Base-by-base conservation (phyloP, 2,329 filamentous ascomycete species). In the Thielaviopsis punctulata region DNA sequence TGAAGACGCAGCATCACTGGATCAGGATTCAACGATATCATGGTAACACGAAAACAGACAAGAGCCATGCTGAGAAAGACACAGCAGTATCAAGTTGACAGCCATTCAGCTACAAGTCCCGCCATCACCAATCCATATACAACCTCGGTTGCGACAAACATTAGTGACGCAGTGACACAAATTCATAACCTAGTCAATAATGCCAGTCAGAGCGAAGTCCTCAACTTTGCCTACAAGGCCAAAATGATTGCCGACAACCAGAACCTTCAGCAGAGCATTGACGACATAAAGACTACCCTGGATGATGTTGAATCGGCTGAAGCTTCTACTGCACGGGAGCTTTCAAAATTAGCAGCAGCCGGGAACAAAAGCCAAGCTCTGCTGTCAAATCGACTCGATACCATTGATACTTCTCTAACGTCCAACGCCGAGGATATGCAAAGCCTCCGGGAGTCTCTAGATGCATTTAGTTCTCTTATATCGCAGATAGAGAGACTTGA, bases 151-250 rank as follows among this genome's bases (percentile, higher is more conserved):
- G 33, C 45, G 4, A 19, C 39, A 6, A 36, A 49, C 22, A 22
- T 41, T 2, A n/a, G 33, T 15, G 45, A 39, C 22, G 53, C 53
- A 3, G 23, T 39, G 10, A 25, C 45, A 7, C 39, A 49, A 10
- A 27, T 55, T 4, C 44, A 49, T 10, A 49, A 52, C 6, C 52
- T 55, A 21, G 49, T 55, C 24, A 23, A 44, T 15, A 27, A 48
- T 12, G 47, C 53, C 24, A 44, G 22, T 33, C 49, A 52, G 7
- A 22, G 36, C 24, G 50, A 55, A 22, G 36, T 55, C 13, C 33
- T 55, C 8, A 44, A 48, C 2, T 55, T 53, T 23, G 53, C 53
- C 3, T 55, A 52, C 30, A 55, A 55, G 33, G 50, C 53, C 33
- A 55, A 52, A 19, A 39, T 52, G 23, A 27, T 55, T 12, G 39